Conservation (phyloP, 2,329 filamentous ascomycete genomes). For the Daldinia sp. region DNA sequence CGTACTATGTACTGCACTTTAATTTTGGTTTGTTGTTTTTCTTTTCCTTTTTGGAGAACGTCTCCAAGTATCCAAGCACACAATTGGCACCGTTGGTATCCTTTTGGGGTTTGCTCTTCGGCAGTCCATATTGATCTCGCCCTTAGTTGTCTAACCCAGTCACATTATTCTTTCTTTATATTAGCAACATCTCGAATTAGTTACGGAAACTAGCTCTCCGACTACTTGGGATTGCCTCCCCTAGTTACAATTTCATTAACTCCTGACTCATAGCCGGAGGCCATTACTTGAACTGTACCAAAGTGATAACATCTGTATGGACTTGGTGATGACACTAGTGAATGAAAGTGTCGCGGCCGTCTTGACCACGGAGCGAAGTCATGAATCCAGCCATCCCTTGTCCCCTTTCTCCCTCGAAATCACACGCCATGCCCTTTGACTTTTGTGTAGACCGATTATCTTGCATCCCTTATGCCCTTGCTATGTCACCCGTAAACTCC, state of each 20-base stretch:
- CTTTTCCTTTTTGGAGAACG: conserved; percentile 18
- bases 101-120: conserved; percentile 13
- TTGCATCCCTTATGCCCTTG: conserved; percentile 37
- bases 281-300: conserved; percentile 16
- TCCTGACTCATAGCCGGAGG: conserved; percentile 18
- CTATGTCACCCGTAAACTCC: conserved; percentile 43
- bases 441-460: conserved; percentile 46
- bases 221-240: conserved; percentile 21
- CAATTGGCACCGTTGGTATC: conserved; percentile 8
- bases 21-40: conserved; percentile 14
- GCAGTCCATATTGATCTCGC: conserved; percentile 22
- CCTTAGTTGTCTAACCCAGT: conserved; percentile 6
- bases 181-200: conserved; percentile 20
- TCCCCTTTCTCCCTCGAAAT: conserved; percentile 26
- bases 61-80: conserved; percentile 1
- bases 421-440: conserved; percentile 33
- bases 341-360: conserved; percentile 20
- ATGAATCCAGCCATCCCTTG: conserved; percentile 23
- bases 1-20: too few species aligned
- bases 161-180: conserved; percentile 5
- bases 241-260: conserved; percentile 16
- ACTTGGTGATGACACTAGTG: conserved; percentile 14
- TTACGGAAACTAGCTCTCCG: conserved; percentile 32
- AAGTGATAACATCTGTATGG: conserved; percentile 32
- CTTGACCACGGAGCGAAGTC: conserved; percentile 20